Conservation (phyloP, 306 rosid species). For the Erythrophleum fordii region DNA sequence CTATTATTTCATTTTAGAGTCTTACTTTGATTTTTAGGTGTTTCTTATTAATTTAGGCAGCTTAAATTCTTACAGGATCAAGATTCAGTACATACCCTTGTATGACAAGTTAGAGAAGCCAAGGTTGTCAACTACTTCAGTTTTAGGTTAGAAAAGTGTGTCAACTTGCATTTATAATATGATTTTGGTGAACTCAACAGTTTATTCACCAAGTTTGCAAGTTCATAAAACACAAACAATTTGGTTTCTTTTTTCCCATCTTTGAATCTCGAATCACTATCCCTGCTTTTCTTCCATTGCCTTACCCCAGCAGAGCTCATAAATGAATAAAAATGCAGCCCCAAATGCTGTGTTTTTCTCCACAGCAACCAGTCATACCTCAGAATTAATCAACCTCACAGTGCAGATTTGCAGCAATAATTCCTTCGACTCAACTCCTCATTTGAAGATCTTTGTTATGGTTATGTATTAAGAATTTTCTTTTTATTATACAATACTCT, state of each 20-base stretch:
- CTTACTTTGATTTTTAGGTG: background rate
- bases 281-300: background rate
- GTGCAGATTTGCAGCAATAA: background rate
- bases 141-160: background rate
- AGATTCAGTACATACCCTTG: background rate
- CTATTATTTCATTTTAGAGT: background rate
- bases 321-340: background rate
- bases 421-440: background rate
- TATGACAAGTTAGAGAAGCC: background rate
- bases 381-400: background rate
- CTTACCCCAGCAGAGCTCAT: background rate
- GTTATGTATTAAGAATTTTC: background rate
- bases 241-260: background rate
- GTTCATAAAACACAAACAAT: background rate
- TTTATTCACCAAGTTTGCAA: background rate
- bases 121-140: background rate
- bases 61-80: background rate
- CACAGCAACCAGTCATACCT: background rate
- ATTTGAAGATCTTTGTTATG: background rate
- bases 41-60: background rate
- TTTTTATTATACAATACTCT: background rate
- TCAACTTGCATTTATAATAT: background rate
- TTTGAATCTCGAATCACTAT: background rate
- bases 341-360: background rate
- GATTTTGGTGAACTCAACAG: background rate